Percentiles rank a stretch among this genome's conserved stretches.
Evolutionary conservation across 73 alveolate species (phyloP).

Genomic region (Paramecium octaurelia): DNA sequence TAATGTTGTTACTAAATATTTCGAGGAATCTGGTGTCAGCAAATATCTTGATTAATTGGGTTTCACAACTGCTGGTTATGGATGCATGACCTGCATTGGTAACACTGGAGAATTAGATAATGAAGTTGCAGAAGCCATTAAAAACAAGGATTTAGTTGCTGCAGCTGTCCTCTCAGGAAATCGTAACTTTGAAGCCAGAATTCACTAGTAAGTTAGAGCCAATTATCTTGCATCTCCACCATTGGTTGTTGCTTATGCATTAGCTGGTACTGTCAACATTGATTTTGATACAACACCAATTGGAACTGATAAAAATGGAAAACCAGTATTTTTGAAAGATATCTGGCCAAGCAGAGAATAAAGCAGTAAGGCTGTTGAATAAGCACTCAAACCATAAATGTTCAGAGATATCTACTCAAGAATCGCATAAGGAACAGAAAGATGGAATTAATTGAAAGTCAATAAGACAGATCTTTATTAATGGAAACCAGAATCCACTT

Average conservation of each 20-base stretch:
- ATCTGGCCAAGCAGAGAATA: slow-evolving; percentile 92
- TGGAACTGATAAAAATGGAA: slow-evolving; percentile 81
- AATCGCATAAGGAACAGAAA: slow-evolving; percentile 85
- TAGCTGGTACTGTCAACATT: slow-evolving; percentile 72
- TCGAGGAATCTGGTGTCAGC: slow-evolving; percentile 73
- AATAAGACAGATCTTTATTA: slow-evolving; percentile 75
- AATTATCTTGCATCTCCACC: slow-evolving; percentile 92
- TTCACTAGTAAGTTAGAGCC: slow-evolving; percentile 85
- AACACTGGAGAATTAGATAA: slow-evolving; percentile 82
- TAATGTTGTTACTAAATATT: slow-evolving; percentile 80
- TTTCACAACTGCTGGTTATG: slow-evolving; percentile 88
- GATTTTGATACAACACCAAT: slow-evolving; percentile 89
- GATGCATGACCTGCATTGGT: slow-evolving; percentile 95
- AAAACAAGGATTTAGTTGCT: slow-evolving; percentile 76
- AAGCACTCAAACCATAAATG: slow-evolving; percentile 82
- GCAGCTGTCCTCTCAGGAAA: slow-evolving; percentile 90
- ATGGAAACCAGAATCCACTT: slow-evolving; percentile 86
- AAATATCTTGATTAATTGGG: slow-evolving; percentile 79
- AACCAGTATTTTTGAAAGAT: slow-evolving; percentile 84
- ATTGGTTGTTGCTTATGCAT: slow-evolving; percentile 86
- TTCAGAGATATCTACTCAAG: slow-evolving; percentile 78
- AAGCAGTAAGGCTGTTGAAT: slow-evolving; percentile 64
- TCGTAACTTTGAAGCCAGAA: slow-evolving; percentile 93
- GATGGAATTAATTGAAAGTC: slow-evolving; percentile 85
- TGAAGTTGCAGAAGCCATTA: slow-evolving; percentile 76